phyloP scores from a whole-genome alignment of 1,139 yeast genomes.

The Debaryomycetaceae sp. region DNA sequence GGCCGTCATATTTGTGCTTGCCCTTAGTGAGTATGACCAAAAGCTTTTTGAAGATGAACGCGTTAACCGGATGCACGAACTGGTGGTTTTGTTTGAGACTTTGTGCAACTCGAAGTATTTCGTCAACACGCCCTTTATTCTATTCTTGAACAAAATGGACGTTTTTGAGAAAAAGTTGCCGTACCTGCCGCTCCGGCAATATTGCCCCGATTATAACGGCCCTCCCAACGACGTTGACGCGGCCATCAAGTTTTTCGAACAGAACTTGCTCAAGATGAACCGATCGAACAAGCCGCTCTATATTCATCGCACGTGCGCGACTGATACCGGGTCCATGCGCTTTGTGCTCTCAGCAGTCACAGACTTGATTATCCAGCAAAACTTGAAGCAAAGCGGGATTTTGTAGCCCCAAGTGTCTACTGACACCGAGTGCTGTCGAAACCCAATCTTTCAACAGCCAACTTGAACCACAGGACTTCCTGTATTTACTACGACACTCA shows the following conservation, averaged over 20 bases:
- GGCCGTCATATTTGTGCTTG: conserved; percentile 82
- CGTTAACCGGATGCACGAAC: conserved; percentile 87
- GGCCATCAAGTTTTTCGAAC: conserved; percentile 58
- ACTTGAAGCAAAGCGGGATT: conserved; percentile 73
- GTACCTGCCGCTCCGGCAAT: conserved; percentile 50
- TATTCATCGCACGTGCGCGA: conserved; percentile 91
- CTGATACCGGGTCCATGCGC: conserved; percentile 79
- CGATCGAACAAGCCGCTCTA: conserved; percentile 67
- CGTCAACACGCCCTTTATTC: conserved; percentile 71
- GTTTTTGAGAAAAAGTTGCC: conserved; percentile 61
- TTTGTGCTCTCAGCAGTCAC: conserved; percentile 89
- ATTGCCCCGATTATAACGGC: conserved; percentile 67
- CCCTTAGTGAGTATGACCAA: conserved; percentile 89
- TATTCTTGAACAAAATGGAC: conserved; percentile 84
- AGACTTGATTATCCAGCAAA: conserved; percentile 79
- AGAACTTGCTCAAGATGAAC: conserved; percentile 50
- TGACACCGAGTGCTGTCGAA: no score
- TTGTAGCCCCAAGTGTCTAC: no score
- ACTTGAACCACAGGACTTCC: no score
- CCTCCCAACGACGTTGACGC: conserved; percentile 51
- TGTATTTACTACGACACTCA: no score
- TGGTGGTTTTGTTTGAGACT: conserved; percentile 74
- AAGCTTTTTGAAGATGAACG: conserved; percentile 80
- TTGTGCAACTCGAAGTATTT: conserved; percentile 85
- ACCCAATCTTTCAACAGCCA: no score